Percentiles rank a stretch among this genome's conserved stretches.
phyloP scores from a whole-genome alignment of 768 basidiomycete species.

The Kondoa subrosea region DNA sequence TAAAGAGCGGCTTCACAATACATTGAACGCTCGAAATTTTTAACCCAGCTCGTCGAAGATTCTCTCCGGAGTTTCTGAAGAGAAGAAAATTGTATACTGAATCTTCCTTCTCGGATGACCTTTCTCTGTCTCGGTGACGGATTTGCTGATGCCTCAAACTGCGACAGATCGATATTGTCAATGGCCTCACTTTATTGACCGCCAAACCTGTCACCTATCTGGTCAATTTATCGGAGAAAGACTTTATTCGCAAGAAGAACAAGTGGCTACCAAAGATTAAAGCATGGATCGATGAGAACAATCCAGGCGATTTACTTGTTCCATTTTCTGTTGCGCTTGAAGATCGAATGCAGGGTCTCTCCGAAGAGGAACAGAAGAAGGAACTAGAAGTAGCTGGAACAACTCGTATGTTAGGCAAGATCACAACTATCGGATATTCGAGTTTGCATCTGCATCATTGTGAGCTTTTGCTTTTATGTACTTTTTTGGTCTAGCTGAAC shows the following conservation, averaged over 20 bases:
- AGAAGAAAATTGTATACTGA: conserved; percentile 43
- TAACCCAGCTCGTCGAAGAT: conserved; percentile 86
- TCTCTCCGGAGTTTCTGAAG: conserved; percentile 44
- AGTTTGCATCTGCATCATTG: conserved; percentile 52
- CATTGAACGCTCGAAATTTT: conserved; percentile 42
- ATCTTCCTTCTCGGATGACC: conserved; percentile 21
- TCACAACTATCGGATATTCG: conserved; percentile 83
- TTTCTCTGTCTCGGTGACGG: conserved; percentile 5
- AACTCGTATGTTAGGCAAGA: conserved; percentile 54
- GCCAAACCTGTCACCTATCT: conserved; percentile 96
- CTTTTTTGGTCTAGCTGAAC: conserved; percentile 48
- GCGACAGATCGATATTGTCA: conserved; percentile 69
- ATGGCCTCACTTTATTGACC: conserved; percentile 71
- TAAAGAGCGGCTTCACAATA: conserved; percentile 44
- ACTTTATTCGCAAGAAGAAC: conserved; percentile 94
- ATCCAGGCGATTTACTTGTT: conserved; percentile 85
- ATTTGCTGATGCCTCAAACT: conserved; percentile 4
- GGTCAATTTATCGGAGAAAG: conserved; percentile 86
- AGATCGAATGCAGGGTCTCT: conserved; percentile 56
- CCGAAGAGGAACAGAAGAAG: conserved; percentile 43
- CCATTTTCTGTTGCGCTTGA: conserved; percentile 94
- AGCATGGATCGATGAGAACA: conserved; percentile 64
- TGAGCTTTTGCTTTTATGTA: not conserved
- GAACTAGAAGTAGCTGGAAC: conserved; percentile 64
- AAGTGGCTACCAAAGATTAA: conserved; percentile 49